A percentile compares a stretch with the other conserved stretches of the same genome.
Conservation (phyloP, 2,329 filamentous ascomycete genomes). For the Diplodia corticola region DNA sequence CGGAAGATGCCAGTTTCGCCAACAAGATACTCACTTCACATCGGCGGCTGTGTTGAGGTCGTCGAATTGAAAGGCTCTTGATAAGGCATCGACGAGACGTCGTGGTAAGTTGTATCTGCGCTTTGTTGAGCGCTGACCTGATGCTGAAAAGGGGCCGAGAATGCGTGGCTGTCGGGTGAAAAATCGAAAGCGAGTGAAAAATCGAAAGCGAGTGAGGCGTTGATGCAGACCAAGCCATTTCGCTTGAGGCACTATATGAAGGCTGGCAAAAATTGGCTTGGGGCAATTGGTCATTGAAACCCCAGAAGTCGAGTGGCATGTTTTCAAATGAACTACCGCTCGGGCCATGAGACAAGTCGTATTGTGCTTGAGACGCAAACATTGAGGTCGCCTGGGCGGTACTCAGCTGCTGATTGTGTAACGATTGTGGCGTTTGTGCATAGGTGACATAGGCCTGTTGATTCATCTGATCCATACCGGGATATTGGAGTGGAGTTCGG, state of each 20-base stretch:
- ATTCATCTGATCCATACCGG: neutral
- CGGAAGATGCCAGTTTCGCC: no score
- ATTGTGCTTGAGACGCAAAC: neutral
- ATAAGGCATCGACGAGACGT: neutral
- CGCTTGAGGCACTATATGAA: neutral
- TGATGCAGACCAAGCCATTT: neutral
- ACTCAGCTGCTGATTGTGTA: neutral
- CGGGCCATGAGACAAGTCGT: neutral
- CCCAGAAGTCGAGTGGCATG: neutral
- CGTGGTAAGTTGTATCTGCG: neutral
- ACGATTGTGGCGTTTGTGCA: neutral
- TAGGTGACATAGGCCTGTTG: neutral
- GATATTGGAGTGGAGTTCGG: neutral
- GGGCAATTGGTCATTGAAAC: neutral
- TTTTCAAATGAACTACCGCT: neutral
- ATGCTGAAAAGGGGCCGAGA: neutral
- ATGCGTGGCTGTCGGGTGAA: neutral
- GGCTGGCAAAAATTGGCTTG: neutral
- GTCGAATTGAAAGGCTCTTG: neutral
- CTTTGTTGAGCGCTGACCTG: neutral
- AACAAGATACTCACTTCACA: neutral
- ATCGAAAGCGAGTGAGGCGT: neutral
- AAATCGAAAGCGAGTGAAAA: neutral
- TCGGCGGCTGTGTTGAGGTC: neutral
- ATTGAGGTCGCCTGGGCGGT: neutral